Evolutionary conservation across 108 stramenopile species (phyloP), one percentile per base, ranked within the genome.

Genomic region (Nannochloropsis gaditana): DNA sequence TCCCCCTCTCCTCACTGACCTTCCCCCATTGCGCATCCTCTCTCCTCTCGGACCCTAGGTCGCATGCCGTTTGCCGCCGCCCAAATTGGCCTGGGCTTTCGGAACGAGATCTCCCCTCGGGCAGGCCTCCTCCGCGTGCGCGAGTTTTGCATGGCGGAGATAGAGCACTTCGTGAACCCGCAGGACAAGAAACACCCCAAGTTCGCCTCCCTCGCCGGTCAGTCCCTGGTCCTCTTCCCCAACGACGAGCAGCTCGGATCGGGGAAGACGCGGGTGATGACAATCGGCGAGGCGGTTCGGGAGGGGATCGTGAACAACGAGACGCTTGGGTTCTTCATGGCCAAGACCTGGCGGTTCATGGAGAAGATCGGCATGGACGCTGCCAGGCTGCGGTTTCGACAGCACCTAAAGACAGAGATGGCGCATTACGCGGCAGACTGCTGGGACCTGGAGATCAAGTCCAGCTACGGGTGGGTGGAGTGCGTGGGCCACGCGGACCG

Each of bases 401-500:
- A 99, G 93, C 99, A 99, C 87, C 93, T 99, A 84, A 91, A 90
- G 10, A 99, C 98, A 9, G 99, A 99, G 93, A 99, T 99, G 99
- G 97, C 99, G 11, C 99, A 99, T 91, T 99, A 99, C 87, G 99
- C 98, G 10, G 94, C 94, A 45, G 99, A 99, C 92, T 99, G 99
- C 93, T 99, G 99, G 99, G 99, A 99, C 92, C 92, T 98, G 86
- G 99, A 99, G 93, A 98, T 99, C 84, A 87, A 97, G 90, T 93
- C 94, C 21, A 93, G 94, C 43, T 97, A 97, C 90, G 99, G 99
- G 79, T 99, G 99, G 99, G 94, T 97, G 17, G 99, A 99, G 87
- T 99, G 99, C 87, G 99, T 98, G 31, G 99, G 99, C 42, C 99
- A 99, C 91, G 99, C 99, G 9, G 99, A 99, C 92, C 94, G 99